Evolutionary conservation across 306 rosid genomes (phyloP).

Genomic region (Sicyos baderoa): DNA sequence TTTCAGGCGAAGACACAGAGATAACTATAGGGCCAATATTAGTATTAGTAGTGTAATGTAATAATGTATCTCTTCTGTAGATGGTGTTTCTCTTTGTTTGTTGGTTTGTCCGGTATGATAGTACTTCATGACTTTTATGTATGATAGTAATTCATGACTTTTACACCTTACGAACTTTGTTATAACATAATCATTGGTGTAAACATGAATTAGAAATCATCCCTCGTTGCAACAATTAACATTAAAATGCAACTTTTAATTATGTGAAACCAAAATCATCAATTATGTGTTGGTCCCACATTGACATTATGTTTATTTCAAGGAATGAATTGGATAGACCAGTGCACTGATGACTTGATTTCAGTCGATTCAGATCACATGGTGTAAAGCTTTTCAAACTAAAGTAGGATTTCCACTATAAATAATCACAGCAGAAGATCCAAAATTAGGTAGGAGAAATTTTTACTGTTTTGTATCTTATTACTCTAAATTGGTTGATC

Average conservation of each 20-base stretch:
- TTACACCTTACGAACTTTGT: constrained; percentile 30
- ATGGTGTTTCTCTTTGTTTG: constrained; percentile 36
- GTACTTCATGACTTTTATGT: constrained; percentile 45
- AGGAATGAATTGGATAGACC: constrained; percentile 3
- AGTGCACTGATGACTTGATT: constrained; percentile 1
- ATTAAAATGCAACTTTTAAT: constrained; percentile 21
- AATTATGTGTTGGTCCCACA: constrained; percentile 39
- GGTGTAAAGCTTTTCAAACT: constrained; percentile 2
- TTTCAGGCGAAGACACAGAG: constrained; percentile 34
- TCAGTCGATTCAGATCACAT: background rate
- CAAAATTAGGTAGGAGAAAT: background rate
- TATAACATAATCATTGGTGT: constrained; percentile 25
- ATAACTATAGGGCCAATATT: constrained; percentile 41
- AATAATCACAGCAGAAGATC: background rate
- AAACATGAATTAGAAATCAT: constrained; percentile 34
- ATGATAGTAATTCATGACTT: too few species aligned
- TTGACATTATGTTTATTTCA: constrained; percentile 29
- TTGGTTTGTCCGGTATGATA: constrained; percentile 40
- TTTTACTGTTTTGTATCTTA: background rate
- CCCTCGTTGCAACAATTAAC: constrained; percentile 23
- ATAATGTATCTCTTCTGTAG: constrained; percentile 48
- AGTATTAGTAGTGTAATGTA: constrained; percentile 42
- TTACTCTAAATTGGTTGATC: constrained; percentile 8
- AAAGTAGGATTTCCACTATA: background rate
- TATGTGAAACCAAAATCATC: constrained; percentile 32